A percentile compares a stretch with the other conserved stretches of the same genome.
phyloP scores from a whole-genome alignment of 2,329 filamentous ascomycete genomes.

The Mariannaea elegans region DNA sequence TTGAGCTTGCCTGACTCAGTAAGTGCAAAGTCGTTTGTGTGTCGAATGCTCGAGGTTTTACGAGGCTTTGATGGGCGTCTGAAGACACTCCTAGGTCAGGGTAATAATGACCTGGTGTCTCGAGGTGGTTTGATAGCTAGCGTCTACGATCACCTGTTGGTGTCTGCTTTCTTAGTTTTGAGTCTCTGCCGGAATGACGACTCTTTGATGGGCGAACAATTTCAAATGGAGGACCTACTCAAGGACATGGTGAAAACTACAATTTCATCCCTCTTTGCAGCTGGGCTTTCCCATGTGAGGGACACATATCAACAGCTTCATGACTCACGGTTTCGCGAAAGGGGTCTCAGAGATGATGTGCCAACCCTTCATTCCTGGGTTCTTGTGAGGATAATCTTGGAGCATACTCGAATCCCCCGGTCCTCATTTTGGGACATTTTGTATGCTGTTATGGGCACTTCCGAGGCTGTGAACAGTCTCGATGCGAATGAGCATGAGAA shows the following conservation, averaged over 20 bases:
- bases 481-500: slow-evolving; percentile 62
- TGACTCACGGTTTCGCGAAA: slow-evolving; percentile 54
- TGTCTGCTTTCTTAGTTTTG: slow-evolving; percentile 49
- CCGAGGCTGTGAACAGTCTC: slow-evolving; percentile 45
- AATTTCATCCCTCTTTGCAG: slow-evolving; percentile 51
- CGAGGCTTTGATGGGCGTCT: slow-evolving; percentile 50
- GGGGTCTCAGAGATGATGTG: slow-evolving; percentile 60
- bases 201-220: slow-evolving; percentile 45
- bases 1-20: slow-evolving; percentile 50
- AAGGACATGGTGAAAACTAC: slow-evolving; percentile 51
- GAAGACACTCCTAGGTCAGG: slow-evolving; percentile 21
- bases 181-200: slow-evolving; percentile 53
- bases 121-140: slow-evolving; percentile 28
- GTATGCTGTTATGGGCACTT: slow-evolving; percentile 53
- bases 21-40: slow-evolving; percentile 52
- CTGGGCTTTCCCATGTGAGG: slow-evolving; percentile 55
- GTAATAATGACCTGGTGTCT: not conserved
- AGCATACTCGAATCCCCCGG: slow-evolving; percentile 58
- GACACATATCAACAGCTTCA: slow-evolving; percentile 60
- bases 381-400: slow-evolving; percentile 62
- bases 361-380: slow-evolving; percentile 65
- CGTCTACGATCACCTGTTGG: slow-evolving; percentile 43
- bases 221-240: slow-evolving; percentile 60
- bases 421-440: slow-evolving; percentile 69
- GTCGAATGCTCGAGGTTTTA: slow-evolving; percentile 55